Evolutionary conservation across 2,329 filamentous ascomycete genomes (phyloP), one percentile per base, ranked within the genome.

Genomic region (Claviceps maximensis): DNA sequence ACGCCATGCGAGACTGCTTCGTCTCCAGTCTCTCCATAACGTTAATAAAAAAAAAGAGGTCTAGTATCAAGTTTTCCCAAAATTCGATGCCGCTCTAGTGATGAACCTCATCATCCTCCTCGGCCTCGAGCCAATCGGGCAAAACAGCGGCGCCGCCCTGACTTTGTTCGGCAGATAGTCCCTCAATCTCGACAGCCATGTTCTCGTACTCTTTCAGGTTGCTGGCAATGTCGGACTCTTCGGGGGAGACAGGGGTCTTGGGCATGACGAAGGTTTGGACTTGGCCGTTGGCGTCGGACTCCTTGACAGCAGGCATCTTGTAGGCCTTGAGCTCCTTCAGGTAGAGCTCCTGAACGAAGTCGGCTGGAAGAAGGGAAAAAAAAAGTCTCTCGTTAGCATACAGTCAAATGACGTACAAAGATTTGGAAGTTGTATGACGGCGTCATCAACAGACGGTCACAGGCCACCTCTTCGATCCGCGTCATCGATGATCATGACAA

Each of bases 331-430:
- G 83, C 75, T 97, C 90, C 72, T 85, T 86, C 63, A 98, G 83
- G 80, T 98, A 98, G 68, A 98, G 82, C 70, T 97, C 91, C 75
- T 97, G 93, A 64, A 98, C 88, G 66, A 95, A 83, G 73, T 98
- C 93, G 82, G 88, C 93, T 97, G 68, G 17, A 48, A 33, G 7
- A 29, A 4, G 17, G n/a, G 9, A n/a, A 8, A 42, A 21, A 42
- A n/a, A 27, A 13, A 6, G 23, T 27, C 10, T 44, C 25, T 21
- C 25, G 41, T 44, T 23, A 44, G 41, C 41, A 44, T 7, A 21
- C 41, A 44, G 10, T 25, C 21, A 13, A 7, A 15, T 44, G 41
- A 23, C 19, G 41, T 44, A 44, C 21, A 5, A 44, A 6, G 21
- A 44, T 15, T 21, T 25, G 23, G 10, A 7, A 12, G 6, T 4